Evolutionary conservation across 371 early-diverging fungal genomes (phyloP), one percentile per base, ranked within the genome.

Genomic region (Cokeromyces recurvatus): DNA sequence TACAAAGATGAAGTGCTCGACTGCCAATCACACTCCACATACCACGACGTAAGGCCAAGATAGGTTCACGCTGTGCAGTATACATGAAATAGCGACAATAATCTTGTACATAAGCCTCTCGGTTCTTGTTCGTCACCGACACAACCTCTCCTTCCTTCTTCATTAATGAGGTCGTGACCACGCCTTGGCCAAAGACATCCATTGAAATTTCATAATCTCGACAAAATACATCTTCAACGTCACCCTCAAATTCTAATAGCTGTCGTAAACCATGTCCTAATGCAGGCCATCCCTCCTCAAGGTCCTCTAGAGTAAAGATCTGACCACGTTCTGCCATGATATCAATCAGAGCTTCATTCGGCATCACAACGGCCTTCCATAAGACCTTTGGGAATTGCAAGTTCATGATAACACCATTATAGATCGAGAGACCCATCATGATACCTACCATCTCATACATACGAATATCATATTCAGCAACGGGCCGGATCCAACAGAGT

Each of bases 301-400:
- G 56, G 48, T 82, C 84, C 0, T 77, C 66, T 17, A 94, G 57
- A 10, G 73, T 78, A 53, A 74, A 70, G 10, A 68, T 17, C 16
- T 54, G 45, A 10, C 54, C 55, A 14, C 46, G 43, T 14, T 40
- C 32, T 0, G 49, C 45, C 51, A 62, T 52, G 0, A 32, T 42
- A 20, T 74, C 69, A 6, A 63, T 54, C 75, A 51, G 5, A 65
- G 59, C 29, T 43, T 73, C 69, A 24, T 64, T 74, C 10, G 55
- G 74, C 54, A 29, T 54, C 9, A 84, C 75, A 4, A 81, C 63
- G 1, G 64, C 43, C 48, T 78, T 84, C 61, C 96, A 78, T 2
- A 99, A 77, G 51, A 95, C 90, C 58, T 91, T 91, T 1, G 97
- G 92, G 42, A 98, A 83, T 23, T 88, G 91, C 11, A 95, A 64